phyloP scores from a whole-genome alignment of 176 grass and related monocot genomes.

The Chloris gayana region DNA sequence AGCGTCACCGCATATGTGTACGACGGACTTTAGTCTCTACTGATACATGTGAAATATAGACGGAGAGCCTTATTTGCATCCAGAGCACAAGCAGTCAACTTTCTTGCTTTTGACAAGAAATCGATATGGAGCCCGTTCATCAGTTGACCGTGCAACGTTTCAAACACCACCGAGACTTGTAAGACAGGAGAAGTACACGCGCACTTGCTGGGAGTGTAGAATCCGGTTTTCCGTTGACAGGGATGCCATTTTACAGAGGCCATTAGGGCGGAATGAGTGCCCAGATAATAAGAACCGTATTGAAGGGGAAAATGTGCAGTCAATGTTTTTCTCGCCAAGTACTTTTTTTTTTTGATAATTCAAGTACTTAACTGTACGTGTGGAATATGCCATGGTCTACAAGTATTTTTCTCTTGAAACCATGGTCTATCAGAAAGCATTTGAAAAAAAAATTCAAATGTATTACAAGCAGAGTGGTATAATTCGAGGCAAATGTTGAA shows the following conservation, averaged over 20 bases:
- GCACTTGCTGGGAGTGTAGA: neutral
- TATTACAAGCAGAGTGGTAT: no score
- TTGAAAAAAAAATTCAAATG: no score
- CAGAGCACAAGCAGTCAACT: neutral
- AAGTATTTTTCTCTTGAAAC: no score
- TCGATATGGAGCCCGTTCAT: neutral
- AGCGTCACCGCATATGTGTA: neutral
- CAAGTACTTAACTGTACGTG: no score
- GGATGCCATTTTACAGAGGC: neutral
- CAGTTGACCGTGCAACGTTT: constrained; percentile 13
- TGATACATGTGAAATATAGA: constrained; percentile 1
- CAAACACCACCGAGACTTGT: neutral
- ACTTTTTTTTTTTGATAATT: no score
- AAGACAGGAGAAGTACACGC: neutral
- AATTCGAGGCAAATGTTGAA: no score
- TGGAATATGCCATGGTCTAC: no score
- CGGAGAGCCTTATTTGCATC: neutral
- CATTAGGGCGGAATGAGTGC: neutral
- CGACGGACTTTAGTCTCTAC: neutral
- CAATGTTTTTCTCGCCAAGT: no score
- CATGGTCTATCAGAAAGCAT: no score
- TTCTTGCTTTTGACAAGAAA: constrained; percentile 7
- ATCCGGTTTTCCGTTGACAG: neutral
- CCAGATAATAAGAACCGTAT: neutral
- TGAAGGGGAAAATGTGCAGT: no score